Percentiles rank a stretch among this genome's conserved stretches.
Conservation (phyloP, 2,329 filamentous ascomycete species). For the Pseudogymnoascus pannorum region DNA sequence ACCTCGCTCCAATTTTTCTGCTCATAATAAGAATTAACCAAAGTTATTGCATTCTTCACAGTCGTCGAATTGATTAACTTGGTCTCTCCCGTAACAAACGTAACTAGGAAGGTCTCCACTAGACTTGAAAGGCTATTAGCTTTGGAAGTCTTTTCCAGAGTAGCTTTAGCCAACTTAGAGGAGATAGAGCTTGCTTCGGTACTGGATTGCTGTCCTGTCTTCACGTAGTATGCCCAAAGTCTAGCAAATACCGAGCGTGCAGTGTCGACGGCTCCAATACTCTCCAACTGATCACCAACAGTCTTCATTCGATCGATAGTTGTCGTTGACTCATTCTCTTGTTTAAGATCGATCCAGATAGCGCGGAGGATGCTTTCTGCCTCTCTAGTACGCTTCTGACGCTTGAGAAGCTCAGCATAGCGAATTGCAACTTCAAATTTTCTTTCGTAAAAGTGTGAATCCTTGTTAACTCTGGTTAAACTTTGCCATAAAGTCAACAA, state of each 20-base stretch:
- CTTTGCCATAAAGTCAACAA: slow-evolving; percentile 17
- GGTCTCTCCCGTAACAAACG: slow-evolving; percentile 12
- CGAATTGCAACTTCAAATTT: slow-evolving; percentile 17
- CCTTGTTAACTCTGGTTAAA: slow-evolving; percentile 12
- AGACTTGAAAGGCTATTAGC: slow-evolving; percentile 13
- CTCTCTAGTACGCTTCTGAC: slow-evolving; percentile 14
- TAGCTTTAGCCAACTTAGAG: slow-evolving; percentile 12
- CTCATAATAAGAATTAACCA: slow-evolving; percentile 15
- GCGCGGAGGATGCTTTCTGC: slow-evolving; percentile 16
- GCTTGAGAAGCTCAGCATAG: slow-evolving; percentile 16
- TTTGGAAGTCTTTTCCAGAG: slow-evolving; percentile 11
- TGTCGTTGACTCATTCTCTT: slow-evolving; percentile 12
- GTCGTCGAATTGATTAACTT: slow-evolving; percentile 15
- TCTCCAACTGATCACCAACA: slow-evolving; percentile 12
- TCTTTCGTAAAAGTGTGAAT: slow-evolving; percentile 13
- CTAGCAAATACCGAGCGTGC: slow-evolving; percentile 9
- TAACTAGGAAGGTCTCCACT: slow-evolving; percentile 14
- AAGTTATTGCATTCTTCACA: slow-evolving; percentile 12
- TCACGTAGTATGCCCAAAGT: slow-evolving; percentile 17
- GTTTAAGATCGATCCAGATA: slow-evolving; percentile 15
- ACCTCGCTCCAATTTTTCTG: slow-evolving; percentile 18
- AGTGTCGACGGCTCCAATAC: neutral
- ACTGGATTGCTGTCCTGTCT: slow-evolving; percentile 13
- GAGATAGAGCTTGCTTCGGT: slow-evolving; percentile 14
- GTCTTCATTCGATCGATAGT: slow-evolving; percentile 12